These are phyloP conservation scores for Suhomyces ambrosiae DNA, from an alignment of 1,139 yeast species.

Conservation along the genomic window DNA sequence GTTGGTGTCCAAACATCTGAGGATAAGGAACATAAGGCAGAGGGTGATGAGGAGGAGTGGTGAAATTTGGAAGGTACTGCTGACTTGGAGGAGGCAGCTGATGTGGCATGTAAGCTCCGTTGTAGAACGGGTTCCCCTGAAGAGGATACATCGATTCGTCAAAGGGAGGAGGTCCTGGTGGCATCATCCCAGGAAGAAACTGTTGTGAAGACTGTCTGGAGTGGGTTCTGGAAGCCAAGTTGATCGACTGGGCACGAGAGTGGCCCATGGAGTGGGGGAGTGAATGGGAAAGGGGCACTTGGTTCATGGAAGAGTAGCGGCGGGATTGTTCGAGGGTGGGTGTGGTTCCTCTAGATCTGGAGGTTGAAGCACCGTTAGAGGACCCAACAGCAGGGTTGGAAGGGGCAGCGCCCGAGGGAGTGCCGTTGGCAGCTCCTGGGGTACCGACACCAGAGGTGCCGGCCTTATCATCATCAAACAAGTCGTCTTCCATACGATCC, in stretches of 20 bases:
- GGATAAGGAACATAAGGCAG: conserved; percentile 8
- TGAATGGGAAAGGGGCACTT: conserved; percentile 3
- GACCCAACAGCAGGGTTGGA: conserved; percentile 1
- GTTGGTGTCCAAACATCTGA: conserved; percentile 13
- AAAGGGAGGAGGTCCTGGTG: conserved; percentile 6
- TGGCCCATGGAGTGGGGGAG: conserved; percentile 12
- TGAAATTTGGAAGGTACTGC: conserved; percentile 11
- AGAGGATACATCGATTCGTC: conserved; percentile 8
- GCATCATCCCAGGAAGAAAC: conserved; percentile 12
- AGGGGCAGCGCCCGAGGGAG: neutral
- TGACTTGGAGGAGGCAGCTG: conserved; percentile 12
- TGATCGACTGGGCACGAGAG: conserved; percentile 14
- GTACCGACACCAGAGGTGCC: conserved; percentile 3
- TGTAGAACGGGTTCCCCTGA: conserved; percentile 7
- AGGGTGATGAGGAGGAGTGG: conserved; percentile 7
- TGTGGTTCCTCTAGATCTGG: conserved; percentile 1
- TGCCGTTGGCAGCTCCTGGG: conserved; percentile 1
- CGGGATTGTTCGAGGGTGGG: conserved; percentile 7
- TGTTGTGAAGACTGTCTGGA: conserved; percentile 14
- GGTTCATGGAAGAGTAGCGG: conserved; percentile 11
- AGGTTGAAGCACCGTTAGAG: neutral
- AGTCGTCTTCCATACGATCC: conserved; percentile 14
- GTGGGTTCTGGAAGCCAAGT: conserved; percentile 11
- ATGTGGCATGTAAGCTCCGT: conserved; percentile 6
- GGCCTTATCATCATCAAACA: conserved; percentile 12